A percentile compares a stretch with the other conserved stretches of the same genome.
phyloP scores from a whole-genome alignment of 805 yeast species.

The Candida broadrunensis region DNA sequence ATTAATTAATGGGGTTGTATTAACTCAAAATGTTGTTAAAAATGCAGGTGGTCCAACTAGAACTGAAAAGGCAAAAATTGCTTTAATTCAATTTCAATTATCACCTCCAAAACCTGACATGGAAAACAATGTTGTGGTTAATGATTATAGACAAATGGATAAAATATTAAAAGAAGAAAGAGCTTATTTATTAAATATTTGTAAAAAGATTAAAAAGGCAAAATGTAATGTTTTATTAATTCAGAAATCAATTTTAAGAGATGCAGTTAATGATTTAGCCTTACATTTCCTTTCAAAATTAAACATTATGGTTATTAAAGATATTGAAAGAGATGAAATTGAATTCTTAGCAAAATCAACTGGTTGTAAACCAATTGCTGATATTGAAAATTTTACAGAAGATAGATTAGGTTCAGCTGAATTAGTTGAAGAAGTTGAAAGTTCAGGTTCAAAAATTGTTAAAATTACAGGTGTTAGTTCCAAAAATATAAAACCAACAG shows the following conservation, averaged over 20 bases:
- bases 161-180: conserved; percentile 97
- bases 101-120: conserved; percentile 97
- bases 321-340: conserved; percentile 93
- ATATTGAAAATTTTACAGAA: conserved; percentile 88
- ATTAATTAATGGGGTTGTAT: conserved; percentile 87
- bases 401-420: conserved; percentile 92
- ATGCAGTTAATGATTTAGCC: conserved; percentile 92
- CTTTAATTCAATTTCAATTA: conserved; percentile 86
- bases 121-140: conserved; percentile 96
- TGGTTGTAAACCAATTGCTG: conserved; percentile 96
- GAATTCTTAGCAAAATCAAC: conserved; percentile 83
- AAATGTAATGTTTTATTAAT: conserved; percentile 90
- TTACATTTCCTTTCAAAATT: conserved; percentile 91
- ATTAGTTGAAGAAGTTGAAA: conserved; percentile 84
- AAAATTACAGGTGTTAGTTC: conserved; percentile 72
- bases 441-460: conserved; percentile 86
- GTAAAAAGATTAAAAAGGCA: conserved; percentile 94
- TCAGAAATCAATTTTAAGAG: conserved; percentile 91
- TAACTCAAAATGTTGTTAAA: conserved; percentile 87
- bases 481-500: conserved; percentile 63
- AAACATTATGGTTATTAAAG: conserved; percentile 91
- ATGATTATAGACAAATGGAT: conserved; percentile 99
- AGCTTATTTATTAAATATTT: conserved; percentile 88
- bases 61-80: conserved; percentile 90
- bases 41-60: conserved; percentile 94